Percentiles rank a stretch among this genome's conserved stretches.
These are phyloP conservation scores for Neurospora sp. DNA, from an alignment of 495 filamentous ascomycete genomes.

Conservation along the genomic window DNA sequence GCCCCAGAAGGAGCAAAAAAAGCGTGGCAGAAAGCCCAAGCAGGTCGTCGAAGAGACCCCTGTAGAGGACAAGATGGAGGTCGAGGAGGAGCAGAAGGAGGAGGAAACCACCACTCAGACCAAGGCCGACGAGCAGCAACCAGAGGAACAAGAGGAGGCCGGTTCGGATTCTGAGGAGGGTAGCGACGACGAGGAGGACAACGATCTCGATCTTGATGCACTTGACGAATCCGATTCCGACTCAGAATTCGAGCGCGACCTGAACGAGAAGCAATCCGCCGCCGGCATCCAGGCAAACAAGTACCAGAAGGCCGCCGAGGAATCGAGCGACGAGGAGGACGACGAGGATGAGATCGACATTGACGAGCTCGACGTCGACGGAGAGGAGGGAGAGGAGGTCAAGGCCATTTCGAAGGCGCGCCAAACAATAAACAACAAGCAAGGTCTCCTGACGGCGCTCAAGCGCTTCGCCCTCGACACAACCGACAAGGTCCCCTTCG, in stretches of 20 bases:
- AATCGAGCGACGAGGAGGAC: constrained; percentile 49
- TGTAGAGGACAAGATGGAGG: constrained; percentile 14
- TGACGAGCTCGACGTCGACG: constrained; percentile 50
- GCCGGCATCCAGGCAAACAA: constrained; percentile 60
- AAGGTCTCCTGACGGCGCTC: constrained; percentile 66
- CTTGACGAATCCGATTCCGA: constrained; percentile 30
- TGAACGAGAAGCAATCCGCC: constrained; percentile 42
- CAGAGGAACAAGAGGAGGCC: constrained; percentile 13
- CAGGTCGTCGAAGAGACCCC: constrained; percentile 13
- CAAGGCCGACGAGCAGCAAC: constrained; percentile 31
- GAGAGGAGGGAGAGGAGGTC: constrained; percentile 74
- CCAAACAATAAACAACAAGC: constrained; percentile 93
- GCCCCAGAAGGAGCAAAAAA: constrained; percentile 51
- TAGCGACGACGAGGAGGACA: constrained; percentile 26
- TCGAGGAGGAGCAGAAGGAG: constrained; percentile 9
- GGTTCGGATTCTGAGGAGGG: constrained; percentile 26
- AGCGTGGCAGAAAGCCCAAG: constrained; percentile 39
- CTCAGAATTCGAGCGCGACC: constrained; percentile 21
- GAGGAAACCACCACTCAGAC: constrained; percentile 13
- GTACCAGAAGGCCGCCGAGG: constrained; percentile 63
- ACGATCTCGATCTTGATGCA: constrained; percentile 19
- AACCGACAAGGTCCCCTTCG: constrained; percentile 41
- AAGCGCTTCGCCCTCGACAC: constrained; percentile 63
- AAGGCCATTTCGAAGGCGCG: constrained; percentile 66
- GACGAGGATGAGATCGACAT: constrained; percentile 81